Percentiles rank a stretch among this genome's conserved stretches.
Evolutionary conservation across 2,329 filamentous ascomycete genomes (phyloP).

Genomic region (Fusarium proliferatum): DNA sequence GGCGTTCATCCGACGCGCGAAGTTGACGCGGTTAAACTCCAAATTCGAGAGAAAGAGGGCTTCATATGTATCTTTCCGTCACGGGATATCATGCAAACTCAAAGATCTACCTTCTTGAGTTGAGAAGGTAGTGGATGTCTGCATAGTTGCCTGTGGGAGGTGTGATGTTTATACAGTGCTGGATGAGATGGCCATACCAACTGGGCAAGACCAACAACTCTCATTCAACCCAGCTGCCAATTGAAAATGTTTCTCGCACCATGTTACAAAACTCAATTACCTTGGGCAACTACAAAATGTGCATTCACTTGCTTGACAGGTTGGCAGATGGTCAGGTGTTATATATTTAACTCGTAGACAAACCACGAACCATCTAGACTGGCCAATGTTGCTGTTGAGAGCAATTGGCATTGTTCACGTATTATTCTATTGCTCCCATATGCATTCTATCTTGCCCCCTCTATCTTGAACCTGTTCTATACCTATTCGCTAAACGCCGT

Average conservation of each 20-base stretch:
- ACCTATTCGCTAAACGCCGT: constrained; percentile 8
- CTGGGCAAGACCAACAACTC: background rate
- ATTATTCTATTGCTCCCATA: constrained; percentile 11
- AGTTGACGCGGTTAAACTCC: constrained; percentile 8
- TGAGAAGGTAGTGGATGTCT: background rate
- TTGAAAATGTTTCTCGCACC: background rate
- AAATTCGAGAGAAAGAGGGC: background rate
- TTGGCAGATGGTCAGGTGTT: background rate
- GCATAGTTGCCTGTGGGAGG: background rate
- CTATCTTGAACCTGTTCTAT: constrained; percentile 9
- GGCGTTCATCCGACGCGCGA: constrained; percentile 39
- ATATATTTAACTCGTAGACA: background rate
- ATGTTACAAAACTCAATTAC: background rate
- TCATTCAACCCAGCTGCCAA: background rate
- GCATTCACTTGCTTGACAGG: background rate
- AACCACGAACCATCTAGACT: background rate
- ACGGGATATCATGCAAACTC: background rate
- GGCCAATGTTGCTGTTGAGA: background rate
- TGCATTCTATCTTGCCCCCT: constrained; percentile 7
- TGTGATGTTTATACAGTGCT: background rate
- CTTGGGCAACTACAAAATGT: background rate
- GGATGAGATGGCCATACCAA: background rate
- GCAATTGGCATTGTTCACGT: background rate
- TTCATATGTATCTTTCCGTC: background rate
- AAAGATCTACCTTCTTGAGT: background rate